These are phyloP conservation scores for Scenedesmus sp. DNA, from an alignment of 163 green algal species.

Conservation along the genomic window DNA sequence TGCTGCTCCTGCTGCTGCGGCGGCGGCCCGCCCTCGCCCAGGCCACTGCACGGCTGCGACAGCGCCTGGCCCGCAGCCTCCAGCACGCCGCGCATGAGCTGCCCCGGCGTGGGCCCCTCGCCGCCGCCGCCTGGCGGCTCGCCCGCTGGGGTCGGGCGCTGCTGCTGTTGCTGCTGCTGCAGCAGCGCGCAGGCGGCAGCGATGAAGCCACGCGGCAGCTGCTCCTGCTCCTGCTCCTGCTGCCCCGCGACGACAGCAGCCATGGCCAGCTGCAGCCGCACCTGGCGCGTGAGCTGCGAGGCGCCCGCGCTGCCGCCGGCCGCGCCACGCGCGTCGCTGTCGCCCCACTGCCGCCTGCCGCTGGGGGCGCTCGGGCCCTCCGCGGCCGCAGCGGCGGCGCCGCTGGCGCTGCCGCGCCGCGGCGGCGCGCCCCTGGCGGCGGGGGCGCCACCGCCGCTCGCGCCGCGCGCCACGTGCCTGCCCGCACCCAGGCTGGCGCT, in stretches of 20 bases:
- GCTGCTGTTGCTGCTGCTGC: background rate
- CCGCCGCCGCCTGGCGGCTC: background rate
- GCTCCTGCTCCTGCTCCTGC: conserved; percentile 9
- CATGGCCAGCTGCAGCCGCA: conserved; percentile 35
- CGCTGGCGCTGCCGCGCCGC: background rate
- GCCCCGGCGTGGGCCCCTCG: background rate
- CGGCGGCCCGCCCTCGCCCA: background rate
- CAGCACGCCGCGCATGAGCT: background rate
- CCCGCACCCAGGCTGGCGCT: no score
- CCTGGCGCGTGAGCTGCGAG: conserved; percentile 12
- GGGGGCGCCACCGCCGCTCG: no score
- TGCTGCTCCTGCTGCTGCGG: background rate
- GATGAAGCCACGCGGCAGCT: conserved; percentile 4
- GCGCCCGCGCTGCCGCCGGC: background rate
- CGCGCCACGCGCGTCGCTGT: background rate
- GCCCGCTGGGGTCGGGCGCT: background rate
- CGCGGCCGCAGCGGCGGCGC: background rate
- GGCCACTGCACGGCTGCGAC: conserved; percentile 2
- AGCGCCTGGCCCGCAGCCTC: background rate
- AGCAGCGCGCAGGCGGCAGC: conserved; percentile 1
- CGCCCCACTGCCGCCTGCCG: background rate
- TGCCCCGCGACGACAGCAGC: conserved; percentile 6
- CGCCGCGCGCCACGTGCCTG: no score
- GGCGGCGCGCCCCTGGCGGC: no score
- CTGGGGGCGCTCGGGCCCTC: background rate